Evolutionary conservation across 1,284 basidiomycete species (phyloP).

Genomic region (Apiotrichum sp.): DNA sequence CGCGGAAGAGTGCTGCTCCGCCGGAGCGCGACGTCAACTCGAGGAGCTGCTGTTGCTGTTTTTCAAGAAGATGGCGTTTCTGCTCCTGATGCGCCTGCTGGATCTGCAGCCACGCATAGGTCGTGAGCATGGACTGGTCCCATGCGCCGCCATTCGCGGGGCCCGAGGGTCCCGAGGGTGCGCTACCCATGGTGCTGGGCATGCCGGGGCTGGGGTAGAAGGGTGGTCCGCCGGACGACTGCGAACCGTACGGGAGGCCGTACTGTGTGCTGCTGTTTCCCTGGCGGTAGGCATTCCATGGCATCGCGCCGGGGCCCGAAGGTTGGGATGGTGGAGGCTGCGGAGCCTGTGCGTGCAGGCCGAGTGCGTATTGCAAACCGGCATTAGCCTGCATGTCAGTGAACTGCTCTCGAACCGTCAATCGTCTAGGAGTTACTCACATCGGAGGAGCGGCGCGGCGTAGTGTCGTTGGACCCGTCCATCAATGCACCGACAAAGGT

Average conservation of each 20-base stretch:
- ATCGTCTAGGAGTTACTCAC: not conserved
- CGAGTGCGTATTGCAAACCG: constrained; percentile 14
- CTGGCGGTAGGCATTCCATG: constrained; percentile 4
- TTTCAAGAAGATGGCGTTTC: constrained; percentile 36
- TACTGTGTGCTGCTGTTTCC: not conserved
- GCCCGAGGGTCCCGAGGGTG: not conserved
- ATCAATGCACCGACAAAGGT: constrained; percentile 33
- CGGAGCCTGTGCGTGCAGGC: constrained; percentile 10
- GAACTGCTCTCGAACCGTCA: too few species aligned
- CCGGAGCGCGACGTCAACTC: constrained; percentile 21
- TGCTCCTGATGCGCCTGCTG: constrained; percentile 44
- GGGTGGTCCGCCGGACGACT: not conserved
- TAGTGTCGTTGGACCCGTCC: constrained; percentile 4
- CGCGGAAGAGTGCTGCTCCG: constrained; percentile 10
- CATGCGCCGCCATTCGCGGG: constrained; percentile 20
- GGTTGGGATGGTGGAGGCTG: not conserved
- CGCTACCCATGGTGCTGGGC: not conserved
- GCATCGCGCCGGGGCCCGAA: not conserved
- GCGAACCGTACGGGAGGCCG: constrained; percentile 2
- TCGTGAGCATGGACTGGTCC: constrained; percentile 32
- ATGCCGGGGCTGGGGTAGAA: constrained; percentile 1
- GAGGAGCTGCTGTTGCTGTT: constrained; percentile 39
- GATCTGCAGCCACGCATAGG: constrained; percentile 43
- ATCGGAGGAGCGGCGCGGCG: not conserved
- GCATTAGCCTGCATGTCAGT: constrained; percentile 1